Conservation (phyloP, 2,329 filamentous ascomycete species). For the Phialemoniopsis sp. region DNA sequence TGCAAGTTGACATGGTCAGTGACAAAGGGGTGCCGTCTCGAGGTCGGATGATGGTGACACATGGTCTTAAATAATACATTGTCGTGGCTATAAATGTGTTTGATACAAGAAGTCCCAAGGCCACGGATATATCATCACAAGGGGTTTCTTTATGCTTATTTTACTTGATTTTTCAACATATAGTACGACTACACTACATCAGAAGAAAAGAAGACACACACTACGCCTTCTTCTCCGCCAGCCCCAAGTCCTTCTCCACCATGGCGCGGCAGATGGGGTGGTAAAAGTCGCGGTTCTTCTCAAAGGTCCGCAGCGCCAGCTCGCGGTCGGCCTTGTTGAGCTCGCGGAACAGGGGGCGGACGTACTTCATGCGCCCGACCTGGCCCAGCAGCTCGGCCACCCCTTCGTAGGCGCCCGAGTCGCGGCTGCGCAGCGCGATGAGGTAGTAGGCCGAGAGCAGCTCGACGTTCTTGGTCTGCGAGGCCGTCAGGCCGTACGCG, state of each 20-base stretch:
- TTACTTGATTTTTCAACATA: too few species aligned
- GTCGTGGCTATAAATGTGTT: too few species aligned
- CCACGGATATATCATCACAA: too few species aligned
- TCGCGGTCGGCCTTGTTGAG: constrained; percentile 71
- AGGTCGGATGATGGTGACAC: too few species aligned
- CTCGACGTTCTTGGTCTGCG: constrained; percentile 73
- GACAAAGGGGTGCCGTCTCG: too few species aligned
- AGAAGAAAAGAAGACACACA: too few species aligned
- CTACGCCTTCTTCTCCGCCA: constrained; percentile 16
- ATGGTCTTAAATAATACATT: too few species aligned
- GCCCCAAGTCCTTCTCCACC: constrained; percentile 77
- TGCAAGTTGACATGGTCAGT: too few species aligned
- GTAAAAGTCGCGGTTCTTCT: constrained; percentile 87
- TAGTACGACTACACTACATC: too few species aligned
- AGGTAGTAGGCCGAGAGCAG: constrained; percentile 76
- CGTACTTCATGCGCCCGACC: constrained; percentile 96
- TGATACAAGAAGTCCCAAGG: too few species aligned
- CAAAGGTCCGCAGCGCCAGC: constrained; percentile 77
- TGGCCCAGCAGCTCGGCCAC: constrained; percentile 71
- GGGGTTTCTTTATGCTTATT: too few species aligned
- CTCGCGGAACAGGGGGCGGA: constrained; percentile 76
- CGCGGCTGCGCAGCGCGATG: constrained; percentile 72
- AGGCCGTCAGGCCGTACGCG: constrained; percentile 65
- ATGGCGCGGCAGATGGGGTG: constrained; percentile 87
- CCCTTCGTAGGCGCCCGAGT: constrained; percentile 63